Evolutionary conservation across 2,329 filamentous ascomycete species (phyloP).

Genomic region (Cladosporium velox): DNA sequence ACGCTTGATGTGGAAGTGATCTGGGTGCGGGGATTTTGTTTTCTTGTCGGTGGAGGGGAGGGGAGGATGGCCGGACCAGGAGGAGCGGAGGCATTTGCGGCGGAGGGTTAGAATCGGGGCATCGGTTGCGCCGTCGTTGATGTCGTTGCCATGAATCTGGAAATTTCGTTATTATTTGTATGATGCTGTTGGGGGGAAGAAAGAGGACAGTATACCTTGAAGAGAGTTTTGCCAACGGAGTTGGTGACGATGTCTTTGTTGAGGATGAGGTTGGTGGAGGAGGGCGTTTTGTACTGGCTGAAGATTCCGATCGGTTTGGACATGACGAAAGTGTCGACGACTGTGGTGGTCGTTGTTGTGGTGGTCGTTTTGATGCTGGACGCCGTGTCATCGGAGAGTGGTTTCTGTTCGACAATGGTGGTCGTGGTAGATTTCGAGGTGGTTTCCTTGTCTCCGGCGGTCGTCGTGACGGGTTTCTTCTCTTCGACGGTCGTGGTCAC

Average conservation of each 20-base stretch:
- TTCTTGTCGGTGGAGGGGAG: not conserved
- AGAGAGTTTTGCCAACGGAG: slow-evolving; percentile 8
- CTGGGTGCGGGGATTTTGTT: not conserved
- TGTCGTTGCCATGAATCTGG: slow-evolving; percentile 10
- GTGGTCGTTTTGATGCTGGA: slow-evolving; percentile 1
- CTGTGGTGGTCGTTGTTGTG: not conserved
- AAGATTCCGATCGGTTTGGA: slow-evolving; percentile 8
- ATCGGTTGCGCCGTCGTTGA: slow-evolving; percentile 5
- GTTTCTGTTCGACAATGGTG: slow-evolving; percentile 2
- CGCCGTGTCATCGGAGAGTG: not conserved
- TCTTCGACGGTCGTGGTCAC: slow-evolving; percentile 8
- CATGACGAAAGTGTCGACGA: slow-evolving; percentile 9
- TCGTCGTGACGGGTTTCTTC: not conserved
- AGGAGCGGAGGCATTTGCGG: slow-evolving; percentile 12
- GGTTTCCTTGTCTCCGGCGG: not conserved
- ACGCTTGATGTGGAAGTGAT: slow-evolving; percentile 1
- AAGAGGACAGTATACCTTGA: not conserved
- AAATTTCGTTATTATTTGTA: no score
- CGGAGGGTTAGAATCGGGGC: slow-evolving; percentile 6
- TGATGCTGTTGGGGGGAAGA: no score
- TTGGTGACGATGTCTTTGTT: slow-evolving; percentile 17
- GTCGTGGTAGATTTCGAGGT: not conserved
- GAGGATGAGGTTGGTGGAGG: slow-evolving; percentile 2
- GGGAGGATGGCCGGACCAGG: slow-evolving; percentile 1
- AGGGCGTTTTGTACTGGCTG: slow-evolving; percentile 3